Evolutionary conservation across 345 rosid genomes (phyloP).

Genomic region (Eucalyptus rudis): DNA sequence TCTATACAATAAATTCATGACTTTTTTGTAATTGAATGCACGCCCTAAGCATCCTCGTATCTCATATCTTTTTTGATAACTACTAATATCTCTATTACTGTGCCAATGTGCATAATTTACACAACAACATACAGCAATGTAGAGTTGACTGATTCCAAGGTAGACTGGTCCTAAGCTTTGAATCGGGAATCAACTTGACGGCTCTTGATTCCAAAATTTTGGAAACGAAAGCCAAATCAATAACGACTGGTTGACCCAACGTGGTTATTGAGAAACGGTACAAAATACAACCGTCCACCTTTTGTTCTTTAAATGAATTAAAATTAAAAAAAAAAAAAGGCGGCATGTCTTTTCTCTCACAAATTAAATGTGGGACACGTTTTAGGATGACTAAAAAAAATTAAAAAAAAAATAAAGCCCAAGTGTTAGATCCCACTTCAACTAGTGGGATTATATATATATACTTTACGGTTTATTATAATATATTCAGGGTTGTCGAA

Average conservation of each 20-base stretch:
- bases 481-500: background rate
- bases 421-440: background rate
- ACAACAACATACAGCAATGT: background rate
- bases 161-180: background rate
- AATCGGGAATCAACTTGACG: no score
- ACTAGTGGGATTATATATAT: background rate
- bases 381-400: background rate
- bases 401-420: background rate
- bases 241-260: no score
- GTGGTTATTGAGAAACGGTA: background rate
- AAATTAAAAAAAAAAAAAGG: no score
- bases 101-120: background rate
- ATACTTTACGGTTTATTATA: background rate
- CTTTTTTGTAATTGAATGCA: no score
- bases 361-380: background rate
- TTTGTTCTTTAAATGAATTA: background rate
- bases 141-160: background rate
- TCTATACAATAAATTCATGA: no score
- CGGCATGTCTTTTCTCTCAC: no score
- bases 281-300: background rate
- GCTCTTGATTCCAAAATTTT: background rate
- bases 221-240: background rate
- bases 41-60: background rate
- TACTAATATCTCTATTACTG: background rate
- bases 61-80: background rate